These are phyloP conservation scores for Beauveria medogensis DNA, from an alignment of 2,329 filamentous ascomycete species.

Conservation along the genomic window DNA sequence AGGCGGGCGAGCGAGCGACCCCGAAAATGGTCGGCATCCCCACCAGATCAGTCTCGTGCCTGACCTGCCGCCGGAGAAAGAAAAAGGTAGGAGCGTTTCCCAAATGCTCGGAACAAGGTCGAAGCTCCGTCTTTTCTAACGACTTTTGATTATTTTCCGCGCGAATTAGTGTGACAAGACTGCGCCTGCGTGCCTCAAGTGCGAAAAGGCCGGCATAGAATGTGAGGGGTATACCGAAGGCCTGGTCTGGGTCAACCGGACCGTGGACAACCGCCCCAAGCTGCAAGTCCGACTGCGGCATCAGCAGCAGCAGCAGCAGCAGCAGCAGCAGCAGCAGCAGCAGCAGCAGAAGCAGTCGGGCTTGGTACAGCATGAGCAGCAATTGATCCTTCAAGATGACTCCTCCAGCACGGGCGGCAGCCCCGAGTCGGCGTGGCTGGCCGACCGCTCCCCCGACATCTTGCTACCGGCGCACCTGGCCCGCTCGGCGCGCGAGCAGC, in stretches of 20 bases:
- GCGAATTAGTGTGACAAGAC: constrained; percentile 4
- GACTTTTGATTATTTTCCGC: not conserved
- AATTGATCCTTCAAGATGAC: not conserved
- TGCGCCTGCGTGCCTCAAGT: constrained; percentile 6
- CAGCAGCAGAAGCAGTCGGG: not conserved
- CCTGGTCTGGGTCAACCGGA: constrained; percentile 9
- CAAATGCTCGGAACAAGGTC: not conserved
- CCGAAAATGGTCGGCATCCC: constrained; percentile 11
- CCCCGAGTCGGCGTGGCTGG: not conserved
- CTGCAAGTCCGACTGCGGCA: not conserved
- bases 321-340: constrained; percentile 1
- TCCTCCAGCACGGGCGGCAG: not conserved
- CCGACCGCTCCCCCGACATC: not conserved
- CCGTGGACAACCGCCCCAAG: constrained; percentile 8
- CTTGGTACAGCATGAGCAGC: not conserved
- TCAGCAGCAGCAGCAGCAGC: constrained; percentile 2
- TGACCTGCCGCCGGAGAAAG: constrained; percentile 11
- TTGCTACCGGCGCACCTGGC: constrained; percentile 7
- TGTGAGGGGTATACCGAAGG: constrained; percentile 11
- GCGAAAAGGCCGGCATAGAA: constrained; percentile 8
- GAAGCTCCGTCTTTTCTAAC: not conserved
- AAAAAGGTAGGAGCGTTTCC: not conserved
- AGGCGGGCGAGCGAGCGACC: not conserved
- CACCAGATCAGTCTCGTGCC: constrained; percentile 11
- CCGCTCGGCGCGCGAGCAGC: constrained; percentile 15